Evolutionary conservation across 345 rosid species (phyloP), one percentile per base, ranked within the genome.

Genomic region (Isatis tinctoria): DNA sequence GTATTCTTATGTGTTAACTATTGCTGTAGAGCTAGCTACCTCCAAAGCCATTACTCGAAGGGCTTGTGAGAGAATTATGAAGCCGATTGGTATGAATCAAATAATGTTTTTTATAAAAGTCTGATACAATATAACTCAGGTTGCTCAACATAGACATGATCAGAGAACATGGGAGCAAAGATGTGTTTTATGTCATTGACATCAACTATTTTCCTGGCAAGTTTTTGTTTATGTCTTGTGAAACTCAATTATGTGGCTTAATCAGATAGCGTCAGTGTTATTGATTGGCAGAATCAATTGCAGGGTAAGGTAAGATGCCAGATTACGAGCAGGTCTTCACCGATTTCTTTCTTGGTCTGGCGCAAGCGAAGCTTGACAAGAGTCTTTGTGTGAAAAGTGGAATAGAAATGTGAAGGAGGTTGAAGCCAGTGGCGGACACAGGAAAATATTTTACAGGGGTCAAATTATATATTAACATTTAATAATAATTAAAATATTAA

Each of bases 121-220:
- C 26, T 51, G 20, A 28, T 28, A 54, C 60, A 10, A 28, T 3
- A 33, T 14, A 94, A 61, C 90, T 93, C 22, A 82, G 36, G 27
- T 73, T 91, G 85, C 91, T 93, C 83, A 93, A 91, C 83, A 85
- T 93, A 73, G 97, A 93, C 64, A 86, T 93, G 88, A 91, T 93
- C 44, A 84, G 96, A 33, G 92, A 89, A 76, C 84, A 89, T 73
- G 96, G 90, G 75, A 83, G 85, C 37, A 86, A 70, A 77, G 92
- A 93, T 30, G 65, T 76, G 61, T 93, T 84, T 81, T 89, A 88
- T 67, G 98, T 91, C 63, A 87, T 93, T 22, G 96, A 93, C 88
- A 93, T 93, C 77, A 93, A 93, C 81, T 93, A 91, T 81, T 93
- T 93, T 76, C 97, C 98, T 69, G 98, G 98, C 78, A 85, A 82